Conservation (phyloP, 768 basidiomycete species). For the Phylloporus sp. region DNA sequence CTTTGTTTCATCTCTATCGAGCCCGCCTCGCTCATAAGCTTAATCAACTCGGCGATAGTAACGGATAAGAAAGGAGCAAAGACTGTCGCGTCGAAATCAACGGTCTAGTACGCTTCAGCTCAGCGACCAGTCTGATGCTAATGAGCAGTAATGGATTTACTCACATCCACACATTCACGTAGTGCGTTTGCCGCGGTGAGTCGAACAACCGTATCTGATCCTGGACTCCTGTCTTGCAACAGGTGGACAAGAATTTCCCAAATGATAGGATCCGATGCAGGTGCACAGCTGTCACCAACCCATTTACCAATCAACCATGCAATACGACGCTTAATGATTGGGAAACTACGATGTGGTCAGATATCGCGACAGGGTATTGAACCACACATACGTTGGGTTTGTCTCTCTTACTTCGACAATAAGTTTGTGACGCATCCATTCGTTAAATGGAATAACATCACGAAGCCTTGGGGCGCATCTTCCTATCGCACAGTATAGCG, state of each 20-base stretch:
- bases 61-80: slow-evolving; percentile 70
- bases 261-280: slow-evolving; percentile 56
- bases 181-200: slow-evolving; percentile 80
- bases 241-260: slow-evolving; percentile 84
- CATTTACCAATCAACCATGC: slow-evolving; percentile 94
- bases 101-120: slow-evolving; percentile 41
- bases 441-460: slow-evolving; percentile 60
- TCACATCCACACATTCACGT: slow-evolving; percentile 80
- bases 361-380: slow-evolving; percentile 2
- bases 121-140: no score
- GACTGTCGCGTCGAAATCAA: slow-evolving; percentile 55
- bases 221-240: slow-evolving; percentile 60
- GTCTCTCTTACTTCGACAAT: slow-evolving; percentile 54
- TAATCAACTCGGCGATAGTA: slow-evolving; percentile 62
- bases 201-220: slow-evolving; percentile 82
- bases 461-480: slow-evolving; percentile 66
- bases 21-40: slow-evolving; percentile 67
- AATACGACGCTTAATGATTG: slow-evolving; percentile 90
- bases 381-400: slow-evolving; percentile 50
- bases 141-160: slow-evolving; percentile 27
- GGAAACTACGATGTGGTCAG: slow-evolving; percentile 51
- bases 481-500: slow-evolving; percentile 86
- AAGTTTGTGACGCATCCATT: slow-evolving; percentile 65
- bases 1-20: slow-evolving; percentile 74
- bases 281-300: slow-evolving; percentile 64